Evolutionary conservation across 768 basidiomycete genomes (phyloP), one percentile per base, ranked within the genome.

Genomic region (Flagelloscypha sp.): DNA sequence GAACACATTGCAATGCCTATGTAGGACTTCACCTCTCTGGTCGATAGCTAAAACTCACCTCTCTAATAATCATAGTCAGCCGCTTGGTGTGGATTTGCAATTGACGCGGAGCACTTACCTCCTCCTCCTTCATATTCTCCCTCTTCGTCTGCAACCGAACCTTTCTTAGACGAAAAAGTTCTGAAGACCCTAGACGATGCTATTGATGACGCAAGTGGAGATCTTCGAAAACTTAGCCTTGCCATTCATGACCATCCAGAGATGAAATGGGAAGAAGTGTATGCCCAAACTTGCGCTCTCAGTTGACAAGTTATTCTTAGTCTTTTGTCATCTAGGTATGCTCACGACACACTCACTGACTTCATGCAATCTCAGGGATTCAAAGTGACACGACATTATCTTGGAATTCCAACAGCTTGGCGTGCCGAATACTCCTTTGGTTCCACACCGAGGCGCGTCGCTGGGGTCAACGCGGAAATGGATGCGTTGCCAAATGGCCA

Each of bases 401-500:
- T 80, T 32, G 77, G 74, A 11, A 65, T 89, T 3, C 53, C 69
- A 10, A 88, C 85, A 16, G 85, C 86, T 3, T 89, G 84, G 80
- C 65, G 72, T 36, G 86, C 86, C 2, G 79, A 78, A 47, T 86
- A 68, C 54, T 62, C 63, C 24, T 70, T 74, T 43, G 74, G 76
- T 17, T 41, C 47, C 33, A 49, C 44, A 23, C 73, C 72, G 20
- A 79, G 81, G 7, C 70, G 79, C 27, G 74, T 75, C 33, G 62
- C 88, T 30, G 85, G 86, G 6, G 58, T 88, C 43, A 87, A 89
- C 55, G 76, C 84, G 11, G 86, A 87, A 57, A 84, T 84, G 81
- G 62, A 71, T 27, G 71, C 72, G 5, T 56, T 74, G 15, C 70
- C 70, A n/a, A 63, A 74, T 34, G 72, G 72, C 3, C 72, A 76